A percentile compares a stretch with the other conserved stretches of the same genome.
Evolutionary conservation across 1,284 basidiomycete genomes (phyloP).

Genomic region (Schizophyllum amplum): DNA sequence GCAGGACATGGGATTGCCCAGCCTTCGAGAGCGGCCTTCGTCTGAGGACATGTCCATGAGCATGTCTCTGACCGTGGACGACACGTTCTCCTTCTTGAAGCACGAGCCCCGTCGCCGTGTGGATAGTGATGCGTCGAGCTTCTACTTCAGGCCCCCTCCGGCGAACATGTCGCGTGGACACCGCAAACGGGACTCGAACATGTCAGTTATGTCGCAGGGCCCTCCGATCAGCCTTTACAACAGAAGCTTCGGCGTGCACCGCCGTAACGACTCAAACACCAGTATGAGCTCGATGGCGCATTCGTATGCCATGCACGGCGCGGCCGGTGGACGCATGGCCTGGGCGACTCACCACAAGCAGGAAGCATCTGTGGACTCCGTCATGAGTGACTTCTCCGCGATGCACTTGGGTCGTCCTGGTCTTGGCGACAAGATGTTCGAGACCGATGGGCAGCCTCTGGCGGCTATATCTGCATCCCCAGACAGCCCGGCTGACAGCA

Average conservation of each 20-base stretch:
- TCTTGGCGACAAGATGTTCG: constrained; percentile 85
- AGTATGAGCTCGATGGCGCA: constrained; percentile 47
- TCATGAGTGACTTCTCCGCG: constrained; percentile 55
- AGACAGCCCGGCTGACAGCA: constrained; percentile 26
- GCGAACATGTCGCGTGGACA: constrained; percentile 31
- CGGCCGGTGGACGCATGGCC: constrained; percentile 44
- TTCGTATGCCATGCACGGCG: constrained; percentile 44
- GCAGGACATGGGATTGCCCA: constrained; percentile 26
- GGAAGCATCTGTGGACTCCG: constrained; percentile 58
- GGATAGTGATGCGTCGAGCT: constrained; percentile 71
- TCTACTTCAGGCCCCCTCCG: constrained; percentile 50
- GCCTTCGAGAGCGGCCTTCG: constrained; percentile 40
- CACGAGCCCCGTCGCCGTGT: constrained; percentile 42
- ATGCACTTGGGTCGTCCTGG: constrained; percentile 60
- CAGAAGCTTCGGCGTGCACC: constrained; percentile 40
- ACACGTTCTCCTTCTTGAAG: constrained; percentile 63
- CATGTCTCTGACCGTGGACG: constrained; percentile 55
- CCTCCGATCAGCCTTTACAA: constrained; percentile 71
- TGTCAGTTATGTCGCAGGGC: constrained; percentile 36
- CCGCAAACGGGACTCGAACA: constrained; percentile 35
- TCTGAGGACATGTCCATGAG: constrained; percentile 47
- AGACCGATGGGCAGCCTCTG: constrained; percentile 50
- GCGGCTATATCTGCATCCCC: constrained; percentile 66
- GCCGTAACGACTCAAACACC: constrained; percentile 42
- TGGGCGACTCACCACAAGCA: constrained; percentile 51